A percentile compares a stretch with the other conserved stretches of the same genome.
Evolutionary conservation across 2,329 filamentous ascomycete species (phyloP).

Genomic region (Byssothecium circinans): DNA sequence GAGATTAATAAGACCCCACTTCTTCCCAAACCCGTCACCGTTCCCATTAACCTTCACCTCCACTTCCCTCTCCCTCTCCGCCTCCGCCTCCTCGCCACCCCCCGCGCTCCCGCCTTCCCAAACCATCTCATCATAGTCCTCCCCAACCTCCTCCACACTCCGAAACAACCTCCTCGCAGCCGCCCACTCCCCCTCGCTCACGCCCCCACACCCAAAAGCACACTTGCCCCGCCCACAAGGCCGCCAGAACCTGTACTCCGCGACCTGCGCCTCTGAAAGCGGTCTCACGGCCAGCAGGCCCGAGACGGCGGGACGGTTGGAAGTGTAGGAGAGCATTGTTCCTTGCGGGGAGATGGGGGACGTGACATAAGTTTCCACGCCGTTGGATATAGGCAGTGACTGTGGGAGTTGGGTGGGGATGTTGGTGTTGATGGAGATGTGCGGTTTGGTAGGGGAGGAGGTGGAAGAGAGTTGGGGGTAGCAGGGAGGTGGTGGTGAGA

Average conservation of each 20-base stretch:
- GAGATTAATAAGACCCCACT: constrained; percentile 16
- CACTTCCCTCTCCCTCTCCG: background rate
- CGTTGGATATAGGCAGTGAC: constrained; percentile 28
- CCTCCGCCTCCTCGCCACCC: background rate
- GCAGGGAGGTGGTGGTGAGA: constrained; percentile 3
- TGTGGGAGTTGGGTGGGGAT: constrained; percentile 11
- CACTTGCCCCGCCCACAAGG: constrained; percentile 34
- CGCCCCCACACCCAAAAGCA: constrained; percentile 36
- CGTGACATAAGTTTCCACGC: constrained; percentile 22
- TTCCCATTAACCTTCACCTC: constrained; percentile 1
- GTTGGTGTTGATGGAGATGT: background rate
- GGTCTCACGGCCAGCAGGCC: constrained; percentile 35
- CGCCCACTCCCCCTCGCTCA: constrained; percentile 27
- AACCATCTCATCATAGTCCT: constrained; percentile 5
- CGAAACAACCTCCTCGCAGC: constrained; percentile 38
- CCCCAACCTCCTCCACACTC: constrained; percentile 21
- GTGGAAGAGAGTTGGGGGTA: background rate
- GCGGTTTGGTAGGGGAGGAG: constrained; percentile 2
- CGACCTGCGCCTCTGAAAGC: constrained; percentile 36
- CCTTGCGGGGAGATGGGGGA: constrained; percentile 31
- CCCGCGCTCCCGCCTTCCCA: background rate
- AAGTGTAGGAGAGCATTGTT: constrained; percentile 35
- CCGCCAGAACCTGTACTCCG: constrained; percentile 42
- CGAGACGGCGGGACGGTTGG: constrained; percentile 28
- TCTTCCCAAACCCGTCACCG: constrained; percentile 13